phyloP scores from a whole-genome alignment of 2,329 filamentous ascomycete genomes.

The Sarocladium brachiariae region DNA sequence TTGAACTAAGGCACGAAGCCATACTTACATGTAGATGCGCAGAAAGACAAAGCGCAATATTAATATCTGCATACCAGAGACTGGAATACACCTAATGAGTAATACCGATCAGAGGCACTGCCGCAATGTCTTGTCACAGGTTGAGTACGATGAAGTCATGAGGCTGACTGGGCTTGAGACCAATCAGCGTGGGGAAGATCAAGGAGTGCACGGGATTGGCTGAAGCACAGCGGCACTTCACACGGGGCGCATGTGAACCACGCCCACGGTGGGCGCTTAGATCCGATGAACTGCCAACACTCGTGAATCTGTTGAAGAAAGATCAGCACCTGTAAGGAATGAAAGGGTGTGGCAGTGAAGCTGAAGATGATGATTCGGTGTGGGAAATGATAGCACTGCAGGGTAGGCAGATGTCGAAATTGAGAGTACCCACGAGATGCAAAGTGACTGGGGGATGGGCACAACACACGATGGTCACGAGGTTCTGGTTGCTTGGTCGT shows the following conservation, averaged over 20 bases:
- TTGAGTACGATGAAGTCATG: not conserved
- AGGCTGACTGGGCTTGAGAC: not conserved
- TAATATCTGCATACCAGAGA: not conserved
- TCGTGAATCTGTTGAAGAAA: not conserved
- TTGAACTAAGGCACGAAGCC: too few species aligned
- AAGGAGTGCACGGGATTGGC: not conserved
- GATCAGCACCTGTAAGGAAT: not conserved
- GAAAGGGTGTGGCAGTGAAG: not conserved
- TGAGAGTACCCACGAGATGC: not conserved
- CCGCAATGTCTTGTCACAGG: not conserved
- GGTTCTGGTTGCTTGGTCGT: too few species aligned
- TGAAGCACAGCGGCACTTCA: not conserved
- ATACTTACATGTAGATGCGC: too few species aligned
- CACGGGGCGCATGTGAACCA: not conserved
- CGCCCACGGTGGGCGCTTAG: not conserved
- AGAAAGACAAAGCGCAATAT: not conserved
- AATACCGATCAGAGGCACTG: not conserved
- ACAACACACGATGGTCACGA: too few species aligned
- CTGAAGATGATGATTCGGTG: too few species aligned
- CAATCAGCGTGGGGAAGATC: not conserved
- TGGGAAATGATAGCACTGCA: not conserved
- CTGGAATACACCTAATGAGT: not conserved
- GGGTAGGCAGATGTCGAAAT: not conserved
- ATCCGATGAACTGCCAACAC: not conserved
- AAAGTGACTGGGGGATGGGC: too few species aligned